Percentiles rank a stretch among this genome's conserved stretches.
These are phyloP conservation scores for Eragrostis nindensis DNA, from an alignment of 176 grass and related monocot species.

Conservation along the genomic window DNA sequence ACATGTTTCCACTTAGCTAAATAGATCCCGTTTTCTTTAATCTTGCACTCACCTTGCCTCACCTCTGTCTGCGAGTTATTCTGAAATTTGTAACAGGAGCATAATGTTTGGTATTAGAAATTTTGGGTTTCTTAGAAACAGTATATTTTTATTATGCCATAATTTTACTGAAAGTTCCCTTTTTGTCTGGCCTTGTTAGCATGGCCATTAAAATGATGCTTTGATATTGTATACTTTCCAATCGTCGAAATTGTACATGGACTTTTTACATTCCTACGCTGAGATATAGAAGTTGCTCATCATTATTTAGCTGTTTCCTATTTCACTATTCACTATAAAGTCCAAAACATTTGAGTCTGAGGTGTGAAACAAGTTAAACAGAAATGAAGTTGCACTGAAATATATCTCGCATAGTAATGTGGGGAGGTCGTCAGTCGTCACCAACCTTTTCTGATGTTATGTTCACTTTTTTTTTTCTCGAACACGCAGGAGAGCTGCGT, in stretches of 20 bases:
- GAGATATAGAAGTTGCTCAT: neutral
- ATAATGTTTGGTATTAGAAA: neutral
- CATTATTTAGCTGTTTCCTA: neutral
- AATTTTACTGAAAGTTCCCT: neutral
- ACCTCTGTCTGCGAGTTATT: neutral
- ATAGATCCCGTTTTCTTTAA: neutral
- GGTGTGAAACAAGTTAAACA: neutral
- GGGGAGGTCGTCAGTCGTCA: neutral
- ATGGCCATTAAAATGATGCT: neutral
- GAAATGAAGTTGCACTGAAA: neutral
- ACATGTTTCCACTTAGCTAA: neutral
- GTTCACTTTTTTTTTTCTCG: too few relatives aligned
- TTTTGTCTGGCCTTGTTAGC: neutral
- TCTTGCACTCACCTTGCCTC: neutral
- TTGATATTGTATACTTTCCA: constrained; percentile 1
- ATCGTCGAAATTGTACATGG: neutral
- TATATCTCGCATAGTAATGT: neutral
- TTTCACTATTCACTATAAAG: neutral
- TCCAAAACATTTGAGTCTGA: too few relatives aligned
- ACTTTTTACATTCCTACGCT: neutral
- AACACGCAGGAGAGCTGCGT: too few relatives aligned
- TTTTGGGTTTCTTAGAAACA: neutral
- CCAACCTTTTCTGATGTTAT: neutral
- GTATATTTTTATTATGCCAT: neutral
- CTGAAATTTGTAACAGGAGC: neutral